Base-by-base conservation (phyloP, 1,139 yeast genomes). In the Debaryomyces subglobosus region DNA sequence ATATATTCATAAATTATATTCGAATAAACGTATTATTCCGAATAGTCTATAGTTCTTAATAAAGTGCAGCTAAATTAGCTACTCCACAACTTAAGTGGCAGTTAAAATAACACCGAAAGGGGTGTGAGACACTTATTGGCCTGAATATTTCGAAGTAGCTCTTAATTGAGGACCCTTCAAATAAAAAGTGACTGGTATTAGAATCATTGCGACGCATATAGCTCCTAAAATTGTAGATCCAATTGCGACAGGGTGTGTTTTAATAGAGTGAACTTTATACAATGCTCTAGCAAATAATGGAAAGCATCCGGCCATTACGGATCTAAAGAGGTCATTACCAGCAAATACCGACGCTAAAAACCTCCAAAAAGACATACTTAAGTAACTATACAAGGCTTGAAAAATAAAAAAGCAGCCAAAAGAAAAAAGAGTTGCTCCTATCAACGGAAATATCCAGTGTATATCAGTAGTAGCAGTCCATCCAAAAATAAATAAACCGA, bases 121-220 rank as follows among this genome's bases (percentile, higher is more conserved):
- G n/a, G n/a, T n/a, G n/a, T n/a, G n/a, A n/a, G n/a, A n/a, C n/a
- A n/a, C n/a, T 21, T 30, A 30, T 30, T 30, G 16, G 8, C 47
- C 47, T 18, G 78, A 69, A 53, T 69, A 78, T 53, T 64, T 72
- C 4, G 81, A 76, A 51, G 71, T 67, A 9, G 78, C 79, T 55
- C 83, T 67, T 58, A 78, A 64, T 53, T 67, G 66, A 1, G 81
- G 80, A 20, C 72, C 72, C 35, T 64, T 60, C 39, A 57, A 38
- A 44, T 62, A 63, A 48, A 68, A 67, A 30, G 80, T 60, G 55
- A 83, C 79, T 0, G 95, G 94, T 47, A 85, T 84, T 1, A 88
- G 87, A 46, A 85, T 74, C 81, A 87, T 73, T 0, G 69, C 77
- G 9, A 81, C 51, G 0, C 85, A 74, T 33, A 85, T 61, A 58